A percentile compares a stretch with the other conserved stretches of the same genome.
phyloP scores from a whole-genome alignment of 2,329 filamentous ascomycete genomes.

The Verticillium albo-atrum region DNA sequence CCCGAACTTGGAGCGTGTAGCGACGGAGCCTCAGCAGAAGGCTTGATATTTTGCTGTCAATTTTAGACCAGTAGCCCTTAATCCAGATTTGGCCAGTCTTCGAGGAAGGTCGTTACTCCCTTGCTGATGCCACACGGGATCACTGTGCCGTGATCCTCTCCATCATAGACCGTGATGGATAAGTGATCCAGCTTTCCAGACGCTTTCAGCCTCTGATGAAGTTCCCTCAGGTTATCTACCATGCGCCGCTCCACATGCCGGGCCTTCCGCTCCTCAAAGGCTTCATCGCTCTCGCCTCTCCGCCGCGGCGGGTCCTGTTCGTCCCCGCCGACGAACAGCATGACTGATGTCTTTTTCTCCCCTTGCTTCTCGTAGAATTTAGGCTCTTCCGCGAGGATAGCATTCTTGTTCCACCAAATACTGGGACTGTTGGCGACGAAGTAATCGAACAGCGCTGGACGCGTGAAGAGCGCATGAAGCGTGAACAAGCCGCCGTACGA shows the following conservation, averaged over 20 bases:
- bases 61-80: not conserved
- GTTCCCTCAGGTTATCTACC: constrained; percentile 19
- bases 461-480: constrained; percentile 36
- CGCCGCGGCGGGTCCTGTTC: constrained; percentile 23
- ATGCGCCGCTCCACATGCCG: constrained; percentile 15
- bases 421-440: constrained; percentile 41
- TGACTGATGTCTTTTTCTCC: constrained; percentile 15
- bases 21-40: not conserved
- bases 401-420: constrained; percentile 41
- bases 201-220: constrained; percentile 12
- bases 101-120: constrained; percentile 11
- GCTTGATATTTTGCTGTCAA: not conserved
- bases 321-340: constrained; percentile 27
- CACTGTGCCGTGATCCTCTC: constrained; percentile 26
- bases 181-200: constrained; percentile 11
- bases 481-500: constrained; percentile 45
- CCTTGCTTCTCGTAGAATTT: constrained; percentile 16
- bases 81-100: constrained; percentile 9
- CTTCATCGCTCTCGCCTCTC: constrained; percentile 21
- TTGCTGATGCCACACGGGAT: constrained; percentile 21
- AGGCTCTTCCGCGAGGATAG: constrained; percentile 27
- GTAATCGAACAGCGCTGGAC: constrained; percentile 34
- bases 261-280: constrained; percentile 19
- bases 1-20: no score
- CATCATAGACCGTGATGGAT: constrained; percentile 15